Evolutionary conservation across 345 rosid species (phyloP).

Genomic region (Atalantia buxifolia): DNA sequence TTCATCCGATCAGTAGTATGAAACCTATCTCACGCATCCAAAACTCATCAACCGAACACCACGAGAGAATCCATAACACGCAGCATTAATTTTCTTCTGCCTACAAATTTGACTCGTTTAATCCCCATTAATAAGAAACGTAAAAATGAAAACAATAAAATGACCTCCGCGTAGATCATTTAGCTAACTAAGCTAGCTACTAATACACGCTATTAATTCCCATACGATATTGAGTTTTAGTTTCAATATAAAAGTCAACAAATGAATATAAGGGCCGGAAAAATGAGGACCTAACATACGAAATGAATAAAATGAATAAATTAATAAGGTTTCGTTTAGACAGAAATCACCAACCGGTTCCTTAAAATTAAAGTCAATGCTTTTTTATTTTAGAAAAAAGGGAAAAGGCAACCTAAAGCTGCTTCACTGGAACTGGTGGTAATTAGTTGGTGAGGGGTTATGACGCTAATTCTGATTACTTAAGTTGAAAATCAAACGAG

Average conservation of each 20-base stretch:
- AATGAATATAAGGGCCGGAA: neutral
- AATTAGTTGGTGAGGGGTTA: neutral
- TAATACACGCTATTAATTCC: neutral
- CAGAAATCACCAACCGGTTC: neutral
- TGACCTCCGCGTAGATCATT: neutral
- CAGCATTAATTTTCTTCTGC: neutral
- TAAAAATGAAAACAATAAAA: neutral
- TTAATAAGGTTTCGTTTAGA: neutral
- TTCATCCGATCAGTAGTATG: neutral
- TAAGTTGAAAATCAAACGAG: neutral
- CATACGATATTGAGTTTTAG: neutral
- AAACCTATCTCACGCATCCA: neutral
- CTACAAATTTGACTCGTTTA: neutral
- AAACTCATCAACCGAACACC: neutral
- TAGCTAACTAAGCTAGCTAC: neutral
- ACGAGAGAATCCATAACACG: neutral
- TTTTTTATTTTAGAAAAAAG: neutral
- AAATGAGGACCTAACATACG: neutral
- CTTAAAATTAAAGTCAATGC: slow-evolving; percentile 2
- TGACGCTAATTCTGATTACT: neutral
- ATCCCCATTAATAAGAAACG: neutral
- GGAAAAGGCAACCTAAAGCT: neutral
- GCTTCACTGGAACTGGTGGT: neutral
- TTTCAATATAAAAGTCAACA: neutral
- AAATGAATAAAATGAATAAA: neutral